A percentile compares a stretch with the other conserved stretches of the same genome.
These are phyloP conservation scores for Boletus sp. DNA, from an alignment of 1,284 basidiomycete species.

Conservation along the genomic window DNA sequence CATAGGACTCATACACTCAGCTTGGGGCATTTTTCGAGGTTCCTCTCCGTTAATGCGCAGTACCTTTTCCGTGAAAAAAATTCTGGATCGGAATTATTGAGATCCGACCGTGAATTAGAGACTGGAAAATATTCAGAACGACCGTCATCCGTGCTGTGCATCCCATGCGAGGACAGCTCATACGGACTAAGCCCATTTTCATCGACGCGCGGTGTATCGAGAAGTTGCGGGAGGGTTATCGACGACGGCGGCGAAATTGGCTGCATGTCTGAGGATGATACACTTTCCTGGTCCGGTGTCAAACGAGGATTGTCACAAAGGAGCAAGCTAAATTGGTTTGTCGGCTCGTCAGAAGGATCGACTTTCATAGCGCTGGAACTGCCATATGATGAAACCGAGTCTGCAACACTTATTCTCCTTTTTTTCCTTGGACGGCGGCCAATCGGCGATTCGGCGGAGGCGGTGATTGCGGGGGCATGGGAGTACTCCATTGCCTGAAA, in stretches of 20 bases:
- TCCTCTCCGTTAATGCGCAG: constrained; percentile 22
- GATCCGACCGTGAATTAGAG: constrained; percentile 41
- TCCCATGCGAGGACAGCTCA: constrained; percentile 25
- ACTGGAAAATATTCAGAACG: constrained; percentile 39
- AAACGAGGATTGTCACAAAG: constrained; percentile 31
- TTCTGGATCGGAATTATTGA: constrained; percentile 30
- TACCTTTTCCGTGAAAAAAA: constrained; percentile 25
- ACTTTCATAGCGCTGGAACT: constrained; percentile 27
- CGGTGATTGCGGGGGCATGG: constrained; percentile 33
- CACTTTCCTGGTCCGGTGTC: constrained; percentile 34
- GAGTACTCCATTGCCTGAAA: constrained; percentile 45
- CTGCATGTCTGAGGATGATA: constrained; percentile 36
- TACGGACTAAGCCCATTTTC: constrained; percentile 28
- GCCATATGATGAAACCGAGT: constrained; percentile 34
- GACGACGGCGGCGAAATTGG: constrained; percentile 32
- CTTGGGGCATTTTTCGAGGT: constrained; percentile 27
- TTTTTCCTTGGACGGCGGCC: constrained; percentile 33
- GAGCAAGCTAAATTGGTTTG: constrained; percentile 17
- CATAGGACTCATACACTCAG: constrained; percentile 25
- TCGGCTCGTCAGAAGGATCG: constrained; percentile 26
- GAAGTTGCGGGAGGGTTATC: constrained; percentile 31
- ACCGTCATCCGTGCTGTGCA: constrained; percentile 25
- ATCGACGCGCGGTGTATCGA: constrained; percentile 22
- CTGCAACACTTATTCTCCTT: constrained; percentile 35
- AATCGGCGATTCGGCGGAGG: constrained; percentile 28